Percentiles rank a stretch among this genome's conserved stretches.
Evolutionary conservation across 345 rosid genomes (phyloP).

Genomic region (Citrus australasica): DNA sequence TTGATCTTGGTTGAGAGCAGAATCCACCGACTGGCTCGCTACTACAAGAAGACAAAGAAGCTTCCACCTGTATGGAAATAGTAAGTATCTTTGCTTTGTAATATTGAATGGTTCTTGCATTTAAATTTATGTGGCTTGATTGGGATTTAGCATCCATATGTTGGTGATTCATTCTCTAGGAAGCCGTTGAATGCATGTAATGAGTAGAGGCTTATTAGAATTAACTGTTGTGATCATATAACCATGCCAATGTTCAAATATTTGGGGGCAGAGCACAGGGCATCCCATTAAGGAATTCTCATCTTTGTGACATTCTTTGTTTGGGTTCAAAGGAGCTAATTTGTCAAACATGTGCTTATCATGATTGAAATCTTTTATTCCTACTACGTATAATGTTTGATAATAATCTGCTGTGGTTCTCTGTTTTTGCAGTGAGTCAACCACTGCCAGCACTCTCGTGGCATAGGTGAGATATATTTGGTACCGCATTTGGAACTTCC

Average conservation of each 20-base stretch:
- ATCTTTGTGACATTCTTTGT: neutral
- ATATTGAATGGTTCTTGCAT: neutral
- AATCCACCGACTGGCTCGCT: constrained; percentile 89
- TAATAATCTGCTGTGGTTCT: neutral
- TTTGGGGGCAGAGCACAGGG: neutral
- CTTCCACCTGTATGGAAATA: constrained; percentile 96
- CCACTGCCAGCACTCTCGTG: constrained; percentile 69
- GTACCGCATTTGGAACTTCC: neutral
- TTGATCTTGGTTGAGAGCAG: constrained; percentile 93
- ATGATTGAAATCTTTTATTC: neutral
- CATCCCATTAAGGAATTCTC: neutral
- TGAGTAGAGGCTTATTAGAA: too few relatives aligned
- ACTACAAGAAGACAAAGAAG: constrained; percentile 96
- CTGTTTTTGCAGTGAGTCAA: constrained; percentile 45
- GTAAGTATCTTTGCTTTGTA: constrained; percentile 30
- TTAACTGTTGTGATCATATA: neutral
- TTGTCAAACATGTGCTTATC: too few relatives aligned
- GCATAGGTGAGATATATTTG: constrained; percentile 27
- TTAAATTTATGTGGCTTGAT: neutral
- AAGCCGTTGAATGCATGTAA: neutral
- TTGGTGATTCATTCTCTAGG: neutral
- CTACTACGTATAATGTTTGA: neutral
- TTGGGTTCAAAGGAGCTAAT: neutral
- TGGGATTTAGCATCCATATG: neutral
- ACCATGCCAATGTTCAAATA: neutral